Base-by-base conservation (phyloP, 345 rosid species). In the Trapa bicornis region DNA sequence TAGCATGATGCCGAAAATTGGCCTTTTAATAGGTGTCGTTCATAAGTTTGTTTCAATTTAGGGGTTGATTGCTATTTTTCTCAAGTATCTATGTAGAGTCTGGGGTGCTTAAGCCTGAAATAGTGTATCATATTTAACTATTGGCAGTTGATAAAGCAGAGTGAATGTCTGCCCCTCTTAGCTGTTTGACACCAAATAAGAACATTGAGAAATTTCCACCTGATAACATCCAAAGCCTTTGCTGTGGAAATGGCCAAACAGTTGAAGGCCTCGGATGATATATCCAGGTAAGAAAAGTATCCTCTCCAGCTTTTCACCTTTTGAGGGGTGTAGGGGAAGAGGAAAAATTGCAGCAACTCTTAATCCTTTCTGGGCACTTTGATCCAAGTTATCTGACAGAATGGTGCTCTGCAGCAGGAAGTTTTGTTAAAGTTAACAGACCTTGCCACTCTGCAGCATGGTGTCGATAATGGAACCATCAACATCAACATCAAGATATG, bases 1-100 rank as follows among this genome's bases (percentile, higher is more conserved):
- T 89, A 72, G 73, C 80, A 68, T 87, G 78, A 86, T 41, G 33
- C 47, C 6, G 63, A 16, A 10, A 58, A 2, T 65, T 29, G 37
- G 50, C 50, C 3, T 64, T 35, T 64, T 17, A 17, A 11, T 37
- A 36, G 10, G 43, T 37, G 9, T 62, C 65, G 38, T 37, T 22
- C 33, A 17, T 64, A 39, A 1, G 66, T 64, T 39, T 61, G 47
- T 15, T 38, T 22, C n/a, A 3, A 64, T 29, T 15, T 9, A n/a
- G 16, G 14, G 35, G 32, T 41, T 64, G 48, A 41, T 39, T 43
- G 5, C 11, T 33, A 32, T 5, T 35, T 58, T 32, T 7, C 38
- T 35, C 37, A 58, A n/a, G 15, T 2, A 29, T 4, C 10, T 32
- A 58, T 35, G 33, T 58, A 35, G 63, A 58, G 37, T 35, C 35